A percentile compares a stretch with the other conserved stretches of the same genome.
phyloP scores from a whole-genome alignment of 208 protist species.

The Leishmania braziliensis region DNA sequence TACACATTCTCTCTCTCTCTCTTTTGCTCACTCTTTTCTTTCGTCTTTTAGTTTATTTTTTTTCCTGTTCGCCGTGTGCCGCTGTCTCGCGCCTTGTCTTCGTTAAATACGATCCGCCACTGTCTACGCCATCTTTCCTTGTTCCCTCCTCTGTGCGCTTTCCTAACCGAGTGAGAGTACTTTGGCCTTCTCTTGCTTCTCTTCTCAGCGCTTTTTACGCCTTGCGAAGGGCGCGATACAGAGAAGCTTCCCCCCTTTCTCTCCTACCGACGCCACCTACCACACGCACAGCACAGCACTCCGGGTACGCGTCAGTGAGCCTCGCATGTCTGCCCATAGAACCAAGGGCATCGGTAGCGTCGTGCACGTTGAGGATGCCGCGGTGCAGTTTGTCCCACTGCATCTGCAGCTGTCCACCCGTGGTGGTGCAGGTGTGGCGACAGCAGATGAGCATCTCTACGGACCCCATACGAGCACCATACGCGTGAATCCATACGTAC shows the following conservation, averaged over 20 bases:
- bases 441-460: constrained; percentile 7
- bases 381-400: not conserved
- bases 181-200: not conserved
- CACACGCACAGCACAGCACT: not conserved
- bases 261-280: not conserved
- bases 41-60: constrained; percentile 6
- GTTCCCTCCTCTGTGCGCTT: too few species aligned
- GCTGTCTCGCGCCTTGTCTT: not conserved
- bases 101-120: not conserved
- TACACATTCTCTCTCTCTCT: constrained; percentile 5
- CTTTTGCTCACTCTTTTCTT: constrained; percentile 10
- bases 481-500: constrained; percentile 61
- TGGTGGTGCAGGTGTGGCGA: not conserved
- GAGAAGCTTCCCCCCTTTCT: not conserved
- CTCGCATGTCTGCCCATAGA: constrained; percentile 7
- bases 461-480: constrained; percentile 35
- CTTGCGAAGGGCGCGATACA: not conserved
- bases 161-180: not conserved
- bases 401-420: not conserved
- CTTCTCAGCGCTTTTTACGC: not conserved
- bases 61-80: not conserved
- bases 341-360: not conserved
- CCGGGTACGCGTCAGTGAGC: not conserved
- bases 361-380: not conserved
- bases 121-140: not conserved